Base-by-base conservation (phyloP, 352 stramenopile genomes). In the Pythium pectinolyticum region DNA sequence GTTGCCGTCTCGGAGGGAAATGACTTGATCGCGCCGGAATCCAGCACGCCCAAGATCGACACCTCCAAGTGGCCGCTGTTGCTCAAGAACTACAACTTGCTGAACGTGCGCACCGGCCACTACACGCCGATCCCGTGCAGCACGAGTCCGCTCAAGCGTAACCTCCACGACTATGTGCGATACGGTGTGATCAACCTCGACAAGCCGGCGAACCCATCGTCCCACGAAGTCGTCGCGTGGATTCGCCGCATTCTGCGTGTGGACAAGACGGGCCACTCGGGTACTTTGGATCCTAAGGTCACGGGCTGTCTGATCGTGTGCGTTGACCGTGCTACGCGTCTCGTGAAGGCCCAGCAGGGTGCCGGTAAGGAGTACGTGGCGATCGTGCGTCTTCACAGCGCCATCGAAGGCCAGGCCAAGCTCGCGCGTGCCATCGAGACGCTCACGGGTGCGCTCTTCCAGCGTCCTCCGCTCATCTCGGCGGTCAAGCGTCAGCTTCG, bases 131-230 rank as follows among this genome's bases (percentile, higher is more conserved):
- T 99, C 73, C 94, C 98, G 5, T 95, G 80, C 49, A 98, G 97
- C 52, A 98, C 88, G 39, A 98, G 85, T 34, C 98, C 98, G 45
- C 77, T 99, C 31, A 98, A 99, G 69, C 92, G 98, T 47, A 91
- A 91, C 58, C 82, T 99, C n/a, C 77, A 94, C 35, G 94, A 99
- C 68, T 99, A 99, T 74, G 82, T 99, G 27, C 93, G 89, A 31
- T 99, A 99, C 66, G 98, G 97, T 61, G 96, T 99, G n/a, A 99
- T 99, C 70, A 99, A 99, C 80, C 86, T 99, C 25, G 98, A 99
- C 83, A 99, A 99, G 80, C 97, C 98, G 17, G 95, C 97, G 31
- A 99, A 99, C 83, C 98, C 98, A 30, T 98, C 86, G 49, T 99
- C 92, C 28, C 98, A 99, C 76, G 98, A 99, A 78, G 97, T 99